A percentile compares a stretch with the other conserved stretches of the same genome.
These are phyloP conservation scores for Dipodascus geniculatus DNA, from an alignment of 805 yeast species.

Conservation along the genomic window DNA sequence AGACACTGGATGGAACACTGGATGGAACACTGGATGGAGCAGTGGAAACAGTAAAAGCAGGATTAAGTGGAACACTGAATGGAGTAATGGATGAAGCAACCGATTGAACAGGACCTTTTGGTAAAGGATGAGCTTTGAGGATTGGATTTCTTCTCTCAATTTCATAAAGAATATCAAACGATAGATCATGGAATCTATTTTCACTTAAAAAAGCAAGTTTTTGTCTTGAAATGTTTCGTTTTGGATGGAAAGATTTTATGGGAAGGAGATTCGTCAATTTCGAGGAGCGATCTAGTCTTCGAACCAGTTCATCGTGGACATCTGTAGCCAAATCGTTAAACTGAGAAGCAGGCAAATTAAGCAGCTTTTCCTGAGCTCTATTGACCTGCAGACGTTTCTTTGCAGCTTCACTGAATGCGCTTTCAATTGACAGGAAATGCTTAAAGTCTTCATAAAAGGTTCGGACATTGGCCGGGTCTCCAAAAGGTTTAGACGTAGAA, in stretches of 20 bases:
- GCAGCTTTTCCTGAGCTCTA: conserved; percentile 75
- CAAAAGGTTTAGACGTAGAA: neutral
- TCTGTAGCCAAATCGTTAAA: conserved; percentile 87
- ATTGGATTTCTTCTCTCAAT: conserved; percentile 59
- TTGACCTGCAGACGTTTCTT: conserved; percentile 1
- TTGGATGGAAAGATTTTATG: conserved; percentile 69
- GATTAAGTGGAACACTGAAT: too few relatives aligned
- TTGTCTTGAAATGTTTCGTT: conserved; percentile 90
- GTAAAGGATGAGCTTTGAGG: too few relatives aligned
- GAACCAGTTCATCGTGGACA: conserved; percentile 80
- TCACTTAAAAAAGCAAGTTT: conserved; percentile 78
- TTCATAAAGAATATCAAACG: conserved; percentile 79
- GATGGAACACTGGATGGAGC: too few relatives aligned
- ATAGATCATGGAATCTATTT: conserved; percentile 76
- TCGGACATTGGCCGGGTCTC: neutral
- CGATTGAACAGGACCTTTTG: too few relatives aligned
- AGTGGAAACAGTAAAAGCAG: too few relatives aligned
- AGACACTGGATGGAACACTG: too few relatives aligned
- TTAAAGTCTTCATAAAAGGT: neutral
- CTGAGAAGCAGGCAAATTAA: conserved; percentile 67
- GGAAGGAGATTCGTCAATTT: conserved; percentile 49
- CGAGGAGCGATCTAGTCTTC: conserved; percentile 45
- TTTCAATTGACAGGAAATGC: neutral
- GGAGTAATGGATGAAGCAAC: too few relatives aligned
- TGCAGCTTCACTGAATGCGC: neutral